Evolutionary conservation across 2,329 filamentous ascomycete genomes (phyloP), one percentile per base, ranked within the genome.

Genomic region (Aureobasidium zeae): DNA sequence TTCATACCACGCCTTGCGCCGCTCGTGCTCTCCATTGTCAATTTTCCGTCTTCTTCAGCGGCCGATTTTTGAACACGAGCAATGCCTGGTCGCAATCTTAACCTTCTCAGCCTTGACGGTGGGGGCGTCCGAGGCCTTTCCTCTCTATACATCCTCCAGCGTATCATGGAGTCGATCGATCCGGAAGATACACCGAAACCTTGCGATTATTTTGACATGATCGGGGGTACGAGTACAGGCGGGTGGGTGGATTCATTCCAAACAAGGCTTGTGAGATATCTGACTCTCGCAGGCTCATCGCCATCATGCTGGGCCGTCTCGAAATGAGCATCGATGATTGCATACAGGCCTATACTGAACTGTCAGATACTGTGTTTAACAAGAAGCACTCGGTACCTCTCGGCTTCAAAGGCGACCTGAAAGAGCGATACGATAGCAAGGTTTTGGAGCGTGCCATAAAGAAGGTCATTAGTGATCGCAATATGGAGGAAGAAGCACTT

Each of bases 91-190:
- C 15, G 21, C 24, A 10, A 25, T 10, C 41, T 48, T 17, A 48
- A 48, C 31, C 45, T 51, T 12, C 45, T 51, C 11, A 46, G 38
- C 35, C 15, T 61, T 4, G 64, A 68, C 49, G 65, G 65, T 8
- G 65, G 64, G 3, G 65, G 64, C 3, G 56, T 68, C 1, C 56
- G 64, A 4, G 63, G 63, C 0, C 50, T 68, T 3, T 67, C 65
- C 0, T 57, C 57, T 0, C 50, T 67, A 0, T 50, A 57, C 10
- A 63, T 68, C 20, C 50, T 68, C 4, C 52, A 56, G 24, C 42
- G 53, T 8, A 43, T 68, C 3, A 62, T 68, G 57, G 38, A 53
- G 20, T 49, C 52, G 1, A 52, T 67, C 22, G 54, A 58, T 17
- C 52, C 47, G 1, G 52, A 54, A 2, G 39, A 50, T 7, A 47